Evolutionary conservation across 176 grass and related monocot genomes (phyloP), one percentile per base, ranked within the genome.

Genomic region (Saccharum officinarum): DNA sequence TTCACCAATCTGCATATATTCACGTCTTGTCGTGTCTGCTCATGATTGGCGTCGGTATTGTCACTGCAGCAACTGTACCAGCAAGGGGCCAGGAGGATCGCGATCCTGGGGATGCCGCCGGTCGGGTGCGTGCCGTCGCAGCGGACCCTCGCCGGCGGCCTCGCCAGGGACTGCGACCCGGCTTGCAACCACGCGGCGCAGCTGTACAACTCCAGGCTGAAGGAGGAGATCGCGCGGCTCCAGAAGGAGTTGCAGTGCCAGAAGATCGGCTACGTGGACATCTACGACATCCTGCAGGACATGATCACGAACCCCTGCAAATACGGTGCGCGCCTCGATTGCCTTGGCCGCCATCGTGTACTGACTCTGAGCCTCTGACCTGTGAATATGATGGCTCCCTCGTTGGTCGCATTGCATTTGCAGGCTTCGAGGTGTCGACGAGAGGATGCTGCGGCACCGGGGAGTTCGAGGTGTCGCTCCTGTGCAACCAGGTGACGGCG

Each of bases 371-470:
- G 20, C 1, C 7, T 59, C 9, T 76, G 49, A 3, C 7, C 17
- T 20, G 17, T 18, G 49, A 55, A 55, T 55, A 20, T 55, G 54
- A 57, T 57, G 54, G 54, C 54, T 38, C 4, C 34, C 34, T 55
- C 54, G 54, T 57, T 22, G 50, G 50, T 17, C 20, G 17, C 17
- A 1, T 20, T 59, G 46, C 46, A 14, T 46, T 30, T 69, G 61
- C 85, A 91, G 81, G 86, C 4, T 82, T 91, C 45, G 82, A 91
- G 4, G 86, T 82, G 7, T 76, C 82, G 13, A 34, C 66, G 20
- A 88, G 69, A 39, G 90, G 90, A 7, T 91, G 90, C 60, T 88
- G 90, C 39, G 86, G 90, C 52, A 85, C 86, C 8, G 79, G 79
- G n/a, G 10, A 54, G 0, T 82, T 90, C 10, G 88, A 82, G 71